Evolutionary conservation across 495 filamentous ascomycete genomes (phyloP).

Genomic region (Penicillium ucsense): DNA sequence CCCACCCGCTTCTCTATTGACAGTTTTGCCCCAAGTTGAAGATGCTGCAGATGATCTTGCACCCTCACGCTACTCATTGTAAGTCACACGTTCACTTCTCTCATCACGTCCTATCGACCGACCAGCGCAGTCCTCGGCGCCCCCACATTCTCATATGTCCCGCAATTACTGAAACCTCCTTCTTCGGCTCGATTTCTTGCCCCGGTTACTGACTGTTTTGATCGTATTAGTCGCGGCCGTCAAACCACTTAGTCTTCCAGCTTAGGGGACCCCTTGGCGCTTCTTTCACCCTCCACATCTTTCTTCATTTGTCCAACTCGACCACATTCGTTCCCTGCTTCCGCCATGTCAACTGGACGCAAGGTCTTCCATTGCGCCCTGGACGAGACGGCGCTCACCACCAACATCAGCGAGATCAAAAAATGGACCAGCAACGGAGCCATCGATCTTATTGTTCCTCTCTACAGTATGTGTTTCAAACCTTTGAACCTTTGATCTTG

Average conservation of each 20-base stretch:
- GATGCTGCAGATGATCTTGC: conserved; percentile 33
- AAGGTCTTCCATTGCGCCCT: conserved; percentile 67
- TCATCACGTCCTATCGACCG: conserved; percentile 3
- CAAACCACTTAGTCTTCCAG: conserved; percentile 22
- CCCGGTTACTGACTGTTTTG: conserved; percentile 19
- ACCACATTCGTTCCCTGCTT: conserved; percentile 5
- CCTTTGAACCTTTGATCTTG: neutral
- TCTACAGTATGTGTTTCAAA: conserved; percentile 45
- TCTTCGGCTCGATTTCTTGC: conserved; percentile 10
- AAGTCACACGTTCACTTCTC: conserved; percentile 13
- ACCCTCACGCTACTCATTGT: conserved; percentile 24
- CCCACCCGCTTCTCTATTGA: neutral
- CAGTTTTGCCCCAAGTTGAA: conserved; percentile 13
- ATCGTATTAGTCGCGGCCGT: conserved; percentile 24
- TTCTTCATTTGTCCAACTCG: neutral
- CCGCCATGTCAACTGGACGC: conserved; percentile 39
- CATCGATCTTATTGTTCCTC: conserved; percentile 57
- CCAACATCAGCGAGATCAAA: conserved; percentile 60
- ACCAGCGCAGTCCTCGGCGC: conserved; percentile 5
- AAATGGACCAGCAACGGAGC: conserved; percentile 55
- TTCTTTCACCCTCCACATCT: neutral
- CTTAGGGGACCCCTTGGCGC: conserved; percentile 19
- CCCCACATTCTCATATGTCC: conserved; percentile 31
- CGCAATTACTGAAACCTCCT: conserved; percentile 25
- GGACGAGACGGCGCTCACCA: conserved; percentile 62